Percentiles rank a stretch among this genome's conserved stretches.
Conservation (phyloP, 2,329 filamentous ascomycete genomes). For the Penicillium sp. region DNA sequence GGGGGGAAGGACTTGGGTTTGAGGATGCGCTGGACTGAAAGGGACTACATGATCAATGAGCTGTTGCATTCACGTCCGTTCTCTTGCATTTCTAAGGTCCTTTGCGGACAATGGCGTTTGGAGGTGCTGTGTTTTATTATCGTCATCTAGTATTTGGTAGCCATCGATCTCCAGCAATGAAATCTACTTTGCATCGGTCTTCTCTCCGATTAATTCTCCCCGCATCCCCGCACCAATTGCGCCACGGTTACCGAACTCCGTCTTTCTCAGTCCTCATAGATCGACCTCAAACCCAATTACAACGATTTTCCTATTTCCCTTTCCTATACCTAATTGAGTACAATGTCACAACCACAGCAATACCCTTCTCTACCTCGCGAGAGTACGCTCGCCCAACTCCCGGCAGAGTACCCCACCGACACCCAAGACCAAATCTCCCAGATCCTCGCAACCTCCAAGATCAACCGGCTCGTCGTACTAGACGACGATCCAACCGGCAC, state of each 20-base stretch:
- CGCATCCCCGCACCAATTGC: constrained; percentile 10
- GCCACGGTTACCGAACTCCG: neutral
- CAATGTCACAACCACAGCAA: constrained; percentile 20
- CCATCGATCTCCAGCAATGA: constrained; percentile 11
- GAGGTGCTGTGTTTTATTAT: constrained; percentile 11
- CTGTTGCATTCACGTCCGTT: constrained; percentile 15
- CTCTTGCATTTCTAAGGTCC: constrained; percentile 22
- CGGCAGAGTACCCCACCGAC: constrained; percentile 30
- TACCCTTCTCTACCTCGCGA: constrained; percentile 28
- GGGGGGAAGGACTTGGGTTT: constrained; percentile 13
- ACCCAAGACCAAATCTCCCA: constrained; percentile 33
- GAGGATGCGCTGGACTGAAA: constrained; percentile 14
- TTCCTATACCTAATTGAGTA: neutral
- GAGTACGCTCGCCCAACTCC: constrained; percentile 28
- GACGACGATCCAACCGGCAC: constrained; percentile 63
- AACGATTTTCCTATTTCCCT: neutral
- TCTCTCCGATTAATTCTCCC: constrained; percentile 20
- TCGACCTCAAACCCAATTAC: neutral
- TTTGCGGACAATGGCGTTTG: constrained; percentile 21
- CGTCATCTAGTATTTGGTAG: constrained; percentile 11
- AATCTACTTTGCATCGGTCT: constrained; percentile 19
- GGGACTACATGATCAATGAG: constrained; percentile 17
- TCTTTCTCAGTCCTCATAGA: neutral
- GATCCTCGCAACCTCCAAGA: constrained; percentile 25
- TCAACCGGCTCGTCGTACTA: constrained; percentile 36